These are phyloP conservation scores for Paxillus rubicundulus DNA, from an alignment of 768 basidiomycete genomes.

Conservation along the genomic window DNA sequence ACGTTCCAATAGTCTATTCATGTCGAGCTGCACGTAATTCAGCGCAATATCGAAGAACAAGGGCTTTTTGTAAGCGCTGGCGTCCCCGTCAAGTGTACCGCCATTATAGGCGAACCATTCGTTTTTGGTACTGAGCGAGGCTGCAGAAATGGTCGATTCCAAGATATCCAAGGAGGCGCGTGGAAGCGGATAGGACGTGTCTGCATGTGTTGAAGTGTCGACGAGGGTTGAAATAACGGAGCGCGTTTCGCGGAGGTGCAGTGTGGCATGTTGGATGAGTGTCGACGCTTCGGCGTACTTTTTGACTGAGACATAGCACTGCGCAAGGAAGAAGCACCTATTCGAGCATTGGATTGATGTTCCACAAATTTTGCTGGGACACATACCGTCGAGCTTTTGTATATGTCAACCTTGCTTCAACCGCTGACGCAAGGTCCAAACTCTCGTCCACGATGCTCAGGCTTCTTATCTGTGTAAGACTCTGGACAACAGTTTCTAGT, in stretches of 20 bases:
- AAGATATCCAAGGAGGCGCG: slow-evolving; percentile 44
- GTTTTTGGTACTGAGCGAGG: slow-evolving; percentile 55
- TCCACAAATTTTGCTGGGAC: slow-evolving; percentile 2
- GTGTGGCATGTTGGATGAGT: slow-evolving; percentile 65
- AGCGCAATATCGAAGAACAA: slow-evolving; percentile 93
- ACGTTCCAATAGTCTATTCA: slow-evolving; percentile 68
- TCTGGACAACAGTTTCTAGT: slow-evolving; percentile 82
- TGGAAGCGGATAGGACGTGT: slow-evolving; percentile 54
- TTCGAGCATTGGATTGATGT: slow-evolving; percentile 1
- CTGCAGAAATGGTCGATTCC: slow-evolving; percentile 48
- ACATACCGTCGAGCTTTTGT: slow-evolving; percentile 70
- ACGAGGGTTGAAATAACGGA: slow-evolving; percentile 49
- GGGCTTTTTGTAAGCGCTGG: slow-evolving; percentile 69
- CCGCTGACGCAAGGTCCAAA: slow-evolving; percentile 73
- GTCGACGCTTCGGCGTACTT: slow-evolving; percentile 71
- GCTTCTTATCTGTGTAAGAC: slow-evolving; percentile 77
- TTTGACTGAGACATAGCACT: slow-evolving; percentile 68
- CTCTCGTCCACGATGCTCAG: slow-evolving; percentile 86
- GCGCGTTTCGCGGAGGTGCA: slow-evolving; percentile 73
- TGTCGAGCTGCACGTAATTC: slow-evolving; percentile 86
- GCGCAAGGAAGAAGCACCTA: slow-evolving; percentile 75
- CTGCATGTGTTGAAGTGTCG: slow-evolving; percentile 38
- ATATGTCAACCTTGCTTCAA: slow-evolving; percentile 73
- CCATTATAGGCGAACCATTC: slow-evolving; percentile 83
- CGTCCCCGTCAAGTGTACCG: slow-evolving; percentile 46